Conservation (phyloP, 768 basidiomycete genomes). For the Xerocomellus intermedius region DNA sequence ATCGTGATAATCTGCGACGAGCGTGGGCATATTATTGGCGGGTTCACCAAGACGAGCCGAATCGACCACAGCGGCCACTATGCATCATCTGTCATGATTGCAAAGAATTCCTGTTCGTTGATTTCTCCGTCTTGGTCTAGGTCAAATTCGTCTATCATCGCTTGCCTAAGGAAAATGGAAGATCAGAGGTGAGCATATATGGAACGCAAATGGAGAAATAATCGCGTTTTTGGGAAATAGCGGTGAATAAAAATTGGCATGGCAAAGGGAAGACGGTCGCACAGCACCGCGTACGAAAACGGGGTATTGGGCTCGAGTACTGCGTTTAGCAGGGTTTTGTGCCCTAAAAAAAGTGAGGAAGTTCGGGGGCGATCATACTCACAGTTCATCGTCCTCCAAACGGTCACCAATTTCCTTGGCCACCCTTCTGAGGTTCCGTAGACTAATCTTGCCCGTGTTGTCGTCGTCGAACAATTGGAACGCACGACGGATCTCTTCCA, state of each 20-base stretch:
- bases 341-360: conserved; percentile 14
- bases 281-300: conserved; percentile 27
- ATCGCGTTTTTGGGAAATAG: conserved; percentile 17
- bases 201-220: conserved; percentile 15
- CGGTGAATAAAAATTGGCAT: conserved; percentile 26
- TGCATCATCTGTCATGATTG: conserved; percentile 94
- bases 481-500: conserved; percentile 93
- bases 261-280: conserved; percentile 15
- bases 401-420: conserved; percentile 96
- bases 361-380: conserved; percentile 36
- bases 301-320: conserved; percentile 28
- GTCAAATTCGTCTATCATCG: conserved; percentile 99
- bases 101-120: conserved; percentile 93
- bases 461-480: conserved; percentile 98
- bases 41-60: neutral
- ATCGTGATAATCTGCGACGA: conserved; percentile 9
- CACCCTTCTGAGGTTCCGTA: conserved; percentile 87
- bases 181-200: conserved; percentile 32
- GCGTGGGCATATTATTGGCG: conserved; percentile 4
- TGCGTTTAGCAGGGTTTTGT: conserved; percentile 19
- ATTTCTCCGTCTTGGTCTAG: conserved; percentile 98
- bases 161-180: conserved; percentile 65
- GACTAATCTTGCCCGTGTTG: conserved; percentile 88
- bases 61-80: conserved; percentile 28
- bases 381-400: conserved; percentile 96